phyloP scores from a whole-genome alignment of 1,284 basidiomycete species.

The Schizophyllum commune region DNA sequence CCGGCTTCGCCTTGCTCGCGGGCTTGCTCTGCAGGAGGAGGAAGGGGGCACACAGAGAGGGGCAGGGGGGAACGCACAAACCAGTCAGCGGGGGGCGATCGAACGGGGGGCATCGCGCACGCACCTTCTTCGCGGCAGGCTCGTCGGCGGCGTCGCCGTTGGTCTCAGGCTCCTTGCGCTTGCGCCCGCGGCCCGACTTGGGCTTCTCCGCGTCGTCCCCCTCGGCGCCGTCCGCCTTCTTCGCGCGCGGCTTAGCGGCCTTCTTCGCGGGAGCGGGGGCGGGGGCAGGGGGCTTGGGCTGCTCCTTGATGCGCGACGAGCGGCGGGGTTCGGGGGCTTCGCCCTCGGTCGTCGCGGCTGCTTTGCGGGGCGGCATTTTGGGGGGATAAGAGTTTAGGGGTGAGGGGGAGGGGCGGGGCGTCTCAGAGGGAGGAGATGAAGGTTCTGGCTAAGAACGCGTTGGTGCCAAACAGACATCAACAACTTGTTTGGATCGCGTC shows the following conservation, averaged over 20 bases:
- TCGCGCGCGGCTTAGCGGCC: slow-evolving; percentile 51
- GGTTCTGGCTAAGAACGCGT: not conserved
- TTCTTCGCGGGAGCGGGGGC: slow-evolving; percentile 39
- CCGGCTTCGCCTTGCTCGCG: slow-evolving; percentile 22
- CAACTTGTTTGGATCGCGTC: not conserved
- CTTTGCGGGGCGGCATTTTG: slow-evolving; percentile 50
- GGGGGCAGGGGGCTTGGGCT: slow-evolving; percentile 36
- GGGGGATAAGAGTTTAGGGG: no score
- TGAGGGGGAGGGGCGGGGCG: not conserved
- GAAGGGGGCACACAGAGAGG: not conserved
- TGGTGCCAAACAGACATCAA: not conserved
- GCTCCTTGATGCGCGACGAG: slow-evolving; percentile 65
- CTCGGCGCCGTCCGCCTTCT: slow-evolving; percentile 36
- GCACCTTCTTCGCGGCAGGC: slow-evolving; percentile 42
- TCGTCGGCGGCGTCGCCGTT: slow-evolving; percentile 23
- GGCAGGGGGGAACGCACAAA: not conserved
- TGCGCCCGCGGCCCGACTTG: slow-evolving; percentile 49
- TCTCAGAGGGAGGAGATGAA: not conserved
- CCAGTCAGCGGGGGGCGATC: not conserved
- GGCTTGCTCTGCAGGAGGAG: slow-evolving; percentile 14
- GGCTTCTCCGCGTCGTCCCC: slow-evolving; percentile 36
- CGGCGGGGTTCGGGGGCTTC: slow-evolving; percentile 49
- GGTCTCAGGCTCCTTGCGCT: slow-evolving; percentile 44
- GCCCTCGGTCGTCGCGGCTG: slow-evolving; percentile 33
- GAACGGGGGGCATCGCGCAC: slow-evolving; percentile 9